Conservation (phyloP, 441 rosid genomes). For the Gossypium davidsonii region DNA sequence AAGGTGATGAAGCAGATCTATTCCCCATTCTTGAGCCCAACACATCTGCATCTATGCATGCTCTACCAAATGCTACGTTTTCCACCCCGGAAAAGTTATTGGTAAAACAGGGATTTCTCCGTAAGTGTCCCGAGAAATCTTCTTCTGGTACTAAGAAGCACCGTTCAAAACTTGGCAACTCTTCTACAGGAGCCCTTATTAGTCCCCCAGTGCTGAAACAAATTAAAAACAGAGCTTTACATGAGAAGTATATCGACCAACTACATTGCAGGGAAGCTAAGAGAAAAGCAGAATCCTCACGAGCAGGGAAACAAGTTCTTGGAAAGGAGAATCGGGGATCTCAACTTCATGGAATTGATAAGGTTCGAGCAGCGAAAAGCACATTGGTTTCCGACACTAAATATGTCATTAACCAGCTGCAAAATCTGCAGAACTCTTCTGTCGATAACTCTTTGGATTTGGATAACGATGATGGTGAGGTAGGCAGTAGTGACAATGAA, state of each 20-base stretch:
- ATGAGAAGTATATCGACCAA: slow-evolving; percentile 82
- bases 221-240: slow-evolving; percentile 64
- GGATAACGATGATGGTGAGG: slow-evolving; percentile 5
- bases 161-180: slow-evolving; percentile 33
- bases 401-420: slow-evolving; percentile 51
- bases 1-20: slow-evolving; percentile 48
- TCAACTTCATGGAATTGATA: slow-evolving; percentile 21
- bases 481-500: slow-evolving; percentile 31
- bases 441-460: slow-evolving; percentile 32
- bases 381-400: slow-evolving; percentile 49
- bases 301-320: slow-evolving; percentile 7
- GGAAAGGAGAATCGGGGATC: slow-evolving; percentile 37
- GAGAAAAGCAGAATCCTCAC: slow-evolving; percentile 43
- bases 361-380: slow-evolving; percentile 50
- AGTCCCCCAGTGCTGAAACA: slow-evolving; percentile 78
- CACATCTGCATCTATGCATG: slow-evolving; percentile 24
- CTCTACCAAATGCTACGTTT: slow-evolving; percentile 16
- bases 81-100: slow-evolving; percentile 42
- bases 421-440: slow-evolving; percentile 24
- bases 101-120: slow-evolving; percentile 39
- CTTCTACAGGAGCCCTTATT: slow-evolving; percentile 18
- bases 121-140: slow-evolving; percentile 31
- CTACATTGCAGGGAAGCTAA: slow-evolving; percentile 75
- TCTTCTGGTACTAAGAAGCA: slow-evolving; percentile 29
- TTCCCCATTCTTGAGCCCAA: slow-evolving; percentile 71